Base-by-base conservation (phyloP, 148 eudicot species). In the Cornus controversa region DNA sequence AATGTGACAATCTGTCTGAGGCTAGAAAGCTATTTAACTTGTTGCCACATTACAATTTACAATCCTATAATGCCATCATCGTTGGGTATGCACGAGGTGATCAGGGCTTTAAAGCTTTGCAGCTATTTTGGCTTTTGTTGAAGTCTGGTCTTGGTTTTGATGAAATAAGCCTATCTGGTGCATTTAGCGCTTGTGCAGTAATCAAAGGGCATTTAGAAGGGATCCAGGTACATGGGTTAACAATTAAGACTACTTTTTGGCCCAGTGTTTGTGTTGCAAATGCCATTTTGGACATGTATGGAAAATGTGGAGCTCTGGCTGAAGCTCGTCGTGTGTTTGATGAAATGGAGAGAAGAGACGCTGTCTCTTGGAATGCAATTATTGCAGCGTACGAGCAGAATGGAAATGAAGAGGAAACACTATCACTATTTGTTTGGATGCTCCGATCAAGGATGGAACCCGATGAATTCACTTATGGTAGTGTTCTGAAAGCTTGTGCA, bases 261-360 rank as follows among this genome's bases (percentile, higher is more conserved):
- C 70, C 82, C 54, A 87, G 88, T 83, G 79, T 87, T 54, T 93
- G 97, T 83, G 99, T 96, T 13, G 84, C 80, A 28, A 96, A 96
- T 85, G 92, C 99, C 68, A 83, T 93, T 77, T 78, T 96, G 79
- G 98, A 93, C 81, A 91, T 91, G 99, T 93, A 96, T 79, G 99
- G 97, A 69, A 93, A 96, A 85, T 93, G 94, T 85, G 97, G 93
- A 85, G 90, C 87, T 69, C 25, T 90, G 70, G 22, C 47, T 27
- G 93, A 83, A 80, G 94, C 97, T 73, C 81, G 84, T 42, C 73
- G 74, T 26, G 81, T 91, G 70, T 93, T 96, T 75, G 85, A 86
- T 80, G 89, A 84, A 79, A 96, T 96, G 99, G 80, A 80, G 28
- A 78, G 60, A 34, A 84, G 92, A 69, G 99, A 93, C 81, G 91